Conservation (phyloP, 179 eudicot genomes). For the Drosera spatulata region DNA sequence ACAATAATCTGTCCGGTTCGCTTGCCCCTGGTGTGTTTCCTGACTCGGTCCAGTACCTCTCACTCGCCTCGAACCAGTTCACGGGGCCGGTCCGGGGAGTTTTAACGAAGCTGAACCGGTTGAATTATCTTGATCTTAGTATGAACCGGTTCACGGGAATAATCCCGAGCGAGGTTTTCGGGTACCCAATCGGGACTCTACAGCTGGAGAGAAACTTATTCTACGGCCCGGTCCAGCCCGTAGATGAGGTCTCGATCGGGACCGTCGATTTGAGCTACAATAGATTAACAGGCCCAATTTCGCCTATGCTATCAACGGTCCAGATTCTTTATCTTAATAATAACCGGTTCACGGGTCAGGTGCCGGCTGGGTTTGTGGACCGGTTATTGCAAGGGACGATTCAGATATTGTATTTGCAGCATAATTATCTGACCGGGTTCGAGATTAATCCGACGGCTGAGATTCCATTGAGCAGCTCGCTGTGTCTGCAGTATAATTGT, state of each 20-base stretch:
- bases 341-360: slow-evolving; percentile 75
- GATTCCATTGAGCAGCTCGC: slow-evolving; percentile 67
- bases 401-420: slow-evolving; percentile 70
- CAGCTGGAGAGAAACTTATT: slow-evolving; percentile 63
- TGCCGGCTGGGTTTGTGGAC: slow-evolving; percentile 57
- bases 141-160: slow-evolving; percentile 61
- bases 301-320: slow-evolving; percentile 63
- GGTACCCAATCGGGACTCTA: slow-evolving; percentile 49
- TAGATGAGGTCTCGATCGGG: slow-evolving; percentile 32
- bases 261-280: slow-evolving; percentile 86
- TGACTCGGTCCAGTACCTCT: slow-evolving; percentile 51
- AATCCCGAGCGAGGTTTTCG: slow-evolving; percentile 45
- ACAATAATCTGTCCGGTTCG: slow-evolving; percentile 60
- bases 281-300: slow-evolving; percentile 52
- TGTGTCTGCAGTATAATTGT: slow-evolving; percentile 89
- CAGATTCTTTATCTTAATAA: slow-evolving; percentile 64
- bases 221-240: slow-evolving; percentile 49
- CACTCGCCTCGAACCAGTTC: slow-evolving; percentile 53
- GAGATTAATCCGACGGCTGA: slow-evolving; percentile 73
- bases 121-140: slow-evolving; percentile 66
- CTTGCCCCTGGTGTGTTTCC: slow-evolving; percentile 41
- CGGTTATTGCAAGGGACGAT: slow-evolving; percentile 50
- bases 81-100: slow-evolving; percentile 50
- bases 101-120: slow-evolving; percentile 21
- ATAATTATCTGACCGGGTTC: slow-evolving; percentile 66